Base-by-base conservation (phyloP, 176 grass and related monocot species). In the Paspalum vaginatum region DNA sequence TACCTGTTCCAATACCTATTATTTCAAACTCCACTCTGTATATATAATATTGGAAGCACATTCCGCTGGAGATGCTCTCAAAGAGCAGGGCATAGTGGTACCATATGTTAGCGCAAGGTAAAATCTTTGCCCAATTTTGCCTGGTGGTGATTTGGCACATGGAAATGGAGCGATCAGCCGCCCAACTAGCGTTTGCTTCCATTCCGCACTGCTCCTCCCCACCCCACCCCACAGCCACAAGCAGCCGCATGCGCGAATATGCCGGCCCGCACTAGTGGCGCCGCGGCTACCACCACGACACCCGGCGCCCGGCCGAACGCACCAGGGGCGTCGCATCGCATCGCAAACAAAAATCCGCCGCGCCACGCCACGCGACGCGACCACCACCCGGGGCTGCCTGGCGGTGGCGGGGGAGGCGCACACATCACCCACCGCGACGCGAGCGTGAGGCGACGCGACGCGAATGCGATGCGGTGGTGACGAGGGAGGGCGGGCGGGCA, bases 251-350 rank as follows among this genome's bases (percentile, higher is more conserved):
- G 25, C 46, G 7, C 37, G 80, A 88, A 84, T 88, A 74, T 84
- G 81, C 86, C 74, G 18, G 3, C 66, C 12, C 25, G 58, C 62
- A 41, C 68, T 74, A 80, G 87, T 75, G 81, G 79, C 16, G n/a
- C 74, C 37, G 52, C 47, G 11, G 43, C 74, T 52, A 32, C 55
- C 72, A 54, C 38, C 46, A 13, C 72, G 17, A 75, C 73, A 83
- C 66, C 9, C n/a, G n/a, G n/a, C 42, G 22, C 40, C 14, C 52
- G 17, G 17, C 18, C 51, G 27, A 60, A 27, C 60, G 40, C 38
- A 9, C 70, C 22, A 10, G 59, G 22, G 4, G 3, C 68, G 22
- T 24, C 68, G 16, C 25, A 78, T 64, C 75, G 10, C 59, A 22
- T 32, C 32, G 32, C 32, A 32, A 32, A 32, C 32, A 32, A 22